Evolutionary conservation across 2,329 filamentous ascomycete genomes (phyloP).

Genomic region (Trichothecium roseum): DNA sequence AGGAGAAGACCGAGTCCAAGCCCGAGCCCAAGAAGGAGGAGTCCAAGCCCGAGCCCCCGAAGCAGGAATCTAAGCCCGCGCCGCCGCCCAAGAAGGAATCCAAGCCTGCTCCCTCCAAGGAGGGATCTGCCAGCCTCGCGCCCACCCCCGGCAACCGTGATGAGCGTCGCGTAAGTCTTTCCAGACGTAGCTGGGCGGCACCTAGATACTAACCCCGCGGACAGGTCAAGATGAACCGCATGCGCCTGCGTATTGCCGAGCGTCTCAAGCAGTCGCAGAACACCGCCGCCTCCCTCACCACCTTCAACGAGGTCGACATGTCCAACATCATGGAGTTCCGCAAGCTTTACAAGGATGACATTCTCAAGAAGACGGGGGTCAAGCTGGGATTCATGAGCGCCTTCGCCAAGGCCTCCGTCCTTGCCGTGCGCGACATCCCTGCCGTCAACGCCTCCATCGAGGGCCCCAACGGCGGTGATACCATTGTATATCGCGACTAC

Average conservation of each 20-base stretch:
- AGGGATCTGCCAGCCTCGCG: constrained; percentile 11
- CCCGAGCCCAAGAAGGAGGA: constrained; percentile 13
- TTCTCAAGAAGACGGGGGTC: constrained; percentile 90
- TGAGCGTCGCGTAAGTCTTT: constrained; percentile 66
- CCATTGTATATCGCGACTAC: constrained; percentile 96
- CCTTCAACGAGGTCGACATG: constrained; percentile 99
- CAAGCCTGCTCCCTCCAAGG: constrained; percentile 30
- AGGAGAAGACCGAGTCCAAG: constrained; percentile 8
- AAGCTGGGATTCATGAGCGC: constrained; percentile 99
- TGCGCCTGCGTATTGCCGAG: constrained; percentile 95
- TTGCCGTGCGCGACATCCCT: constrained; percentile 93
- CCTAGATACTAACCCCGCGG: constrained; percentile 3
- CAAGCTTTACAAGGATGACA: constrained; percentile 92
- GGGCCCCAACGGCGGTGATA: constrained; percentile 79
- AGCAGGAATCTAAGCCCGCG: constrained; percentile 27
- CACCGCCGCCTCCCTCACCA: constrained; percentile 91
- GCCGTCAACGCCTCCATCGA: constrained; percentile 96
- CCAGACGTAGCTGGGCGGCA: no score
- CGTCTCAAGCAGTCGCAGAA: constrained; percentile 99
- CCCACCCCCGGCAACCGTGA: constrained; percentile 53
- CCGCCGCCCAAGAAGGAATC: constrained; percentile 28
- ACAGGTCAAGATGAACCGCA: constrained; percentile 99
- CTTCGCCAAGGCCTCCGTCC: constrained; percentile 78
- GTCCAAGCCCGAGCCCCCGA: constrained; percentile 28
- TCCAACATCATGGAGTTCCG: constrained; percentile 94